phyloP scores from a whole-genome alignment of 176 grass and related monocot species.

The Juncus inflexus region DNA sequence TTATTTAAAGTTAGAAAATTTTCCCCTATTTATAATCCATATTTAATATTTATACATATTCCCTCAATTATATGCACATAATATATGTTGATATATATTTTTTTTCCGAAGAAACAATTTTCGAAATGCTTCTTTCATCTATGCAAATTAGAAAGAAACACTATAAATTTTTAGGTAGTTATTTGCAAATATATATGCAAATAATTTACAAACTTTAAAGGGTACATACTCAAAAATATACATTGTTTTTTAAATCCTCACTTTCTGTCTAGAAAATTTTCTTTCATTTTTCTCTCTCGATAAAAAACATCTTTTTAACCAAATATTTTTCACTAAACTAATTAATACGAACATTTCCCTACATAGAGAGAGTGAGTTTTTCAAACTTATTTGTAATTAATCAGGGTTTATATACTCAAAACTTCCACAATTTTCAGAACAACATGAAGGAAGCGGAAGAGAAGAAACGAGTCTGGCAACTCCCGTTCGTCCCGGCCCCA shows the following conservation, averaged over 20 bases:
- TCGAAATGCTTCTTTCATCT: not conserved
- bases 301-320: no score
- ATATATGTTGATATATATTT: not conserved
- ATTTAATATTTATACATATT: not conserved
- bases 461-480: slow-evolving; percentile 90
- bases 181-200: no score
- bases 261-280: no score
- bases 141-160: no score
- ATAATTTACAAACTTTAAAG: no score
- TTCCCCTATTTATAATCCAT: slow-evolving; percentile 11
- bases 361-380: no score
- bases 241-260: no score
- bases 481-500: slow-evolving; percentile 88
- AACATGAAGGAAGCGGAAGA: slow-evolving; percentile 83
- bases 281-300: no score
- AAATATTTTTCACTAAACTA: no score
- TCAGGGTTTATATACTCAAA: slow-evolving; percentile 12
- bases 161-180: no score
- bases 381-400: not conserved
- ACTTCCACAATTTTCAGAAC: slow-evolving; percentile 58
- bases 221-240: no score
- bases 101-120: slow-evolving; percentile 15
- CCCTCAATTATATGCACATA: slow-evolving; percentile 3
- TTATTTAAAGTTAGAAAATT: slow-evolving; percentile 60
- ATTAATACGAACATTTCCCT: no score